Evolutionary conservation across 2,329 filamentous ascomycete genomes (phyloP), one percentile per base, ranked within the genome.

Genomic region (Xylariaceae sp.): DNA sequence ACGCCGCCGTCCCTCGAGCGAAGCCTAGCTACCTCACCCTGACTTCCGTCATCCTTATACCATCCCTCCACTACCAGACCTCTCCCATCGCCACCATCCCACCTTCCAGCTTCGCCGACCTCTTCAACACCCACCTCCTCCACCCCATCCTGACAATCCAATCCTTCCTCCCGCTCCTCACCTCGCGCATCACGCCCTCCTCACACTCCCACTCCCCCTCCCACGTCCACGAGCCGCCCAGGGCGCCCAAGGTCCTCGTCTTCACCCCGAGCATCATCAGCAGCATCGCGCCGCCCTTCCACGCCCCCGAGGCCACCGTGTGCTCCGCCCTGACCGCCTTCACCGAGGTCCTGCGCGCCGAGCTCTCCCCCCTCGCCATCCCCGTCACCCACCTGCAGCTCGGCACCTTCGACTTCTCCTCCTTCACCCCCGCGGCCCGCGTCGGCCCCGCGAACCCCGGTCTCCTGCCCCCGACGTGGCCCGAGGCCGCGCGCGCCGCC

Each of bases 91-190:
- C 89, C 47, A 90, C 88, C 3, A 84, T 96, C 44, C 81, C 87
- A 6, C 83, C 88, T 0, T 87, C 87, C 22, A 83, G 80, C 55
- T 93, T 95, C 70, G 87, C 88, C 49, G 89, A 96, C 59, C 84
- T 89, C 26, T 81, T 97, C 63, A 95, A 96, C 64, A 91, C 89
- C 13, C 90, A 95, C 57, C 78, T 98, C 11, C 76, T 97, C 41
- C 86, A 89, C 43, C 91, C 91, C 1, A 89, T 97, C 51, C 78
- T 95, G 39, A 89, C 87, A 4, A 83, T 90, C 30, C 90, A 96
- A 66, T 79, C 87, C 39, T 93, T 97, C 67, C 74, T 97, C n/a
- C 86, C 86, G 0, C 79, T 90, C 22, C 74, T 90, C 39, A 85
- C 79, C 3, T 72, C 74, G 9, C 74, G 80, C 39, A 74, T 84